A percentile compares a stretch with the other conserved stretches of the same genome.
Evolutionary conservation across 163 green algal species (phyloP).

Genomic region (Prototheca stagnorum): DNA sequence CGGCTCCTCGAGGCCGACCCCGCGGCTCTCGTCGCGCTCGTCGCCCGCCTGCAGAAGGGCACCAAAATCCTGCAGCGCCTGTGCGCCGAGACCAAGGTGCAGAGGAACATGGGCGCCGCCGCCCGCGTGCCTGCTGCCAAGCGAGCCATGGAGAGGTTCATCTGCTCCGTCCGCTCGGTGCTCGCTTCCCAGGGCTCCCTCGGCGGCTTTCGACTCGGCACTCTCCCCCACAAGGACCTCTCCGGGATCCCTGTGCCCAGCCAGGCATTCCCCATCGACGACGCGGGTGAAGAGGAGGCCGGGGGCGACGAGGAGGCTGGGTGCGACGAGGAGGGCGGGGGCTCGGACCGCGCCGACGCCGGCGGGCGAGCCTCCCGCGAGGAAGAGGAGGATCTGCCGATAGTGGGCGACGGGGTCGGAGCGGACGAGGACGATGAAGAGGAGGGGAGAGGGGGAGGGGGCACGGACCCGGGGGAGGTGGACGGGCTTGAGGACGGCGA

Average conservation of each 20-base stretch:
- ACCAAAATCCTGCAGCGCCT: constrained; percentile 17
- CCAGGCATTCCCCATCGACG: constrained; percentile 5
- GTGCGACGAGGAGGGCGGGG: background rate
- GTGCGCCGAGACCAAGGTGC: constrained; percentile 14
- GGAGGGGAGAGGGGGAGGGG: too few species aligned
- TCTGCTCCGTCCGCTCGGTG: constrained; percentile 10
- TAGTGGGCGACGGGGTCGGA: too few species aligned
- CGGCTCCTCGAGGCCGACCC: background rate
- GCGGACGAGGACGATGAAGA: too few species aligned
- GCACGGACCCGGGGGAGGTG: too few species aligned
- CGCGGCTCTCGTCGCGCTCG: background rate
- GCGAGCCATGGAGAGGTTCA: constrained; percentile 20
- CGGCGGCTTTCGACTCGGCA: constrained; percentile 7
- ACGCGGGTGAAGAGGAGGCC: constrained; percentile 2
- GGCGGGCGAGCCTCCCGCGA: background rate
- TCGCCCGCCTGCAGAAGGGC: constrained; percentile 23
- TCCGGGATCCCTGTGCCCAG: constrained; percentile 7
- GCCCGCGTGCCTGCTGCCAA: constrained; percentile 13
- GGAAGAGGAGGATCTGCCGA: too few species aligned
- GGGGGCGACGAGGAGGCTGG: constrained; percentile 1
- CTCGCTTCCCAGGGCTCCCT: background rate
- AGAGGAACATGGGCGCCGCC: background rate
- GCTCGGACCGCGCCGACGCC: too few species aligned
- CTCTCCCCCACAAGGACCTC: constrained; percentile 19
- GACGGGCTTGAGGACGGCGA: constrained; percentile 6